These are phyloP conservation scores for Scheffersomyces segobiensis DNA, from an alignment of 1,139 yeast genomes.

Conservation along the genomic window DNA sequence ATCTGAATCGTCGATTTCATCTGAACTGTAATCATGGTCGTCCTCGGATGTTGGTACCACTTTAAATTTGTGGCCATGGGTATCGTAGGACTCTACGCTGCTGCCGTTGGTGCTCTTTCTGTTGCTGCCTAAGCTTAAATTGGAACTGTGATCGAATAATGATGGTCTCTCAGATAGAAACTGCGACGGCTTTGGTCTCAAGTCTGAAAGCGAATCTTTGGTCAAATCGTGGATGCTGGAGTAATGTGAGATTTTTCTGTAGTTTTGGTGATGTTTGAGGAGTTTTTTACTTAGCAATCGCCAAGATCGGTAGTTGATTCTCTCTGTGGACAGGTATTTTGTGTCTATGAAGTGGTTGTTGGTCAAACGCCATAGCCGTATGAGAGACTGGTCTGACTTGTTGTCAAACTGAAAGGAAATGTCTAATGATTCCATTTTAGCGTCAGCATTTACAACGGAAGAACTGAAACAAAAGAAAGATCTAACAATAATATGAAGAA, in stretches of 20 bases:
- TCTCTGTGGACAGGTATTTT: conserved; percentile 10
- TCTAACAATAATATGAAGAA: not conserved
- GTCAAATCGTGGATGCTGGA: conserved; percentile 10
- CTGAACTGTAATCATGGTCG: conserved; percentile 5
- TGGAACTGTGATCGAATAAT: conserved; percentile 16
- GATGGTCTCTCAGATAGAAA: conserved; percentile 16
- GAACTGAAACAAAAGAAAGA: not conserved
- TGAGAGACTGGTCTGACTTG: conserved; percentile 14
- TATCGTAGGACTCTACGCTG: conserved; percentile 12
- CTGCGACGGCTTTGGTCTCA: conserved; percentile 13
- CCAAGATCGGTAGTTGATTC: conserved; percentile 18
- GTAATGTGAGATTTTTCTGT: conserved; percentile 1
- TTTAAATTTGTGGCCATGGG: not conserved
- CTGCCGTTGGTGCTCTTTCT: conserved; percentile 14
- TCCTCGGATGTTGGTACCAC: conserved; percentile 4
- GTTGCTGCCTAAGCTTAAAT: conserved; percentile 12
- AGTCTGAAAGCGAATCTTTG: conserved; percentile 12
- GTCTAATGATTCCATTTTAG: conserved; percentile 15
- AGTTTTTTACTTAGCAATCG: conserved; percentile 13
- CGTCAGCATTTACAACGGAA: conserved; percentile 1
- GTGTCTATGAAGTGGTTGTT: conserved; percentile 10
- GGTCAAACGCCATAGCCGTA: conserved; percentile 17
- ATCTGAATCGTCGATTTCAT: conserved; percentile 6
- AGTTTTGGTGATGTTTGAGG: conserved; percentile 3
- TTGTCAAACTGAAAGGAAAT: conserved; percentile 13